phyloP scores from a whole-genome alignment of 805 yeast genomes.

The Kazachstania martiniae region DNA sequence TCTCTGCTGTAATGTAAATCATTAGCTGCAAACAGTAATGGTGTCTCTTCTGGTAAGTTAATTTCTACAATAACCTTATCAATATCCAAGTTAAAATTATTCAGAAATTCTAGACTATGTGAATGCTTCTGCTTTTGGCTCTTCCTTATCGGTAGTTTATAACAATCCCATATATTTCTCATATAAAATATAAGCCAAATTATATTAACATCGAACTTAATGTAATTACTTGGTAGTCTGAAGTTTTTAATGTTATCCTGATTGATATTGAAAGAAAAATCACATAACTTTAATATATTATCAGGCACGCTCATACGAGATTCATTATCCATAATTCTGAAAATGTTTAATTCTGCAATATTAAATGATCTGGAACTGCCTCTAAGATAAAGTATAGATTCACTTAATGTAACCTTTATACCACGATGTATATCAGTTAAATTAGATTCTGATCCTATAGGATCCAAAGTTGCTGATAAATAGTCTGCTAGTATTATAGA shows the following conservation, averaged over 20 bases:
- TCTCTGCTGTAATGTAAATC: slow-evolving; percentile 4
- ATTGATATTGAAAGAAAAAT: slow-evolving; percentile 6
- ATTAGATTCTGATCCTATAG: slow-evolving; percentile 10
- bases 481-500: slow-evolving; percentile 16
- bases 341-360: slow-evolving; percentile 11
- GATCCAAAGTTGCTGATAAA: slow-evolving; percentile 18
- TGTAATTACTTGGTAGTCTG: slow-evolving; percentile 14
- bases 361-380: slow-evolving; percentile 6
- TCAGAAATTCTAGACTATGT: not conserved
- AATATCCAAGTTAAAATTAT: slow-evolving; percentile 5
- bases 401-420: slow-evolving; percentile 12
- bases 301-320: slow-evolving; percentile 6
- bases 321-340: slow-evolving; percentile 17
- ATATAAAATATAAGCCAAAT: slow-evolving; percentile 21
- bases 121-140: not conserved
- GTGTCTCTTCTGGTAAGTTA: slow-evolving; percentile 18
- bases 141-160: slow-evolving; percentile 3
- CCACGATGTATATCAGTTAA: slow-evolving; percentile 19
- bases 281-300: slow-evolving; percentile 8
- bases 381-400: slow-evolving; percentile 9
- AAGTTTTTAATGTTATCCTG: not conserved
- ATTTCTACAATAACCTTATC: slow-evolving; percentile 18
- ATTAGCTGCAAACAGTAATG: slow-evolving; percentile 12
- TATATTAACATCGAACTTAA: slow-evolving; percentile 21
- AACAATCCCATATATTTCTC: slow-evolving; percentile 7